Base-by-base conservation (phyloP, 441 rosid genomes). In the Brassica balearica region DNA sequence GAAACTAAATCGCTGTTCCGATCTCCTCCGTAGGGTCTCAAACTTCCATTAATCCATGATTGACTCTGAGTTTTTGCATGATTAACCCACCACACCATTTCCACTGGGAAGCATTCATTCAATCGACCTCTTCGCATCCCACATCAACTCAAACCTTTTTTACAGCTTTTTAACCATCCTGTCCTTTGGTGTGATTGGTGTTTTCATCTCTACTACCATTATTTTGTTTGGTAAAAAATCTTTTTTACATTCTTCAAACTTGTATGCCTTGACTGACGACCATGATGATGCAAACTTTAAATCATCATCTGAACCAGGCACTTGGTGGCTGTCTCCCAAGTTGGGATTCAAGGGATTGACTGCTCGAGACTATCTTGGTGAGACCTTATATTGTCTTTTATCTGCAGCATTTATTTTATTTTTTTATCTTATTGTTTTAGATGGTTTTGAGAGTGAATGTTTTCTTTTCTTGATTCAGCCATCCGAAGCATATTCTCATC, bases 401-500 rank as follows among this genome's bases (percentile, higher is more conserved):
- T 68, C 34, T 19, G 3, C 1, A 6, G 36, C 36, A 32, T 9
- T 9, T 20, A 5, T 27, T 23, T 32, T 55, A 27, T 17, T 53
- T 6, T 76, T 11, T 65, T 25, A 67, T 59, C 3, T 71, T 32
- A 36, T 56, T 36, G 17, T 36, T 51, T 74, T 32, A 32, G 36
- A 32, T 32, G 36, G 36, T 32, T 32, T 32, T 7, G 25, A 25
- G 22, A 69, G 23, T 78, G 77, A 73, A 70, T 74, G 32, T 60
- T 27, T 68, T 46, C 22, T 71, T 77, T 36, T 59, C 56, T 74
- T 80, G 72, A 53, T 77, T 73, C 90, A 95, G 99, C 94, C 22
- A 53, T 95, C 2, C 97, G 99, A 64, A 88, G 97, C 4, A 92
- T 95, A 34, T 92, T 92, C 84, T 95, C 97, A 0, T 86, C 97